phyloP scores from a whole-genome alignment of 192 early-diverging fungal species.

The Geosiphon pyriformis region DNA sequence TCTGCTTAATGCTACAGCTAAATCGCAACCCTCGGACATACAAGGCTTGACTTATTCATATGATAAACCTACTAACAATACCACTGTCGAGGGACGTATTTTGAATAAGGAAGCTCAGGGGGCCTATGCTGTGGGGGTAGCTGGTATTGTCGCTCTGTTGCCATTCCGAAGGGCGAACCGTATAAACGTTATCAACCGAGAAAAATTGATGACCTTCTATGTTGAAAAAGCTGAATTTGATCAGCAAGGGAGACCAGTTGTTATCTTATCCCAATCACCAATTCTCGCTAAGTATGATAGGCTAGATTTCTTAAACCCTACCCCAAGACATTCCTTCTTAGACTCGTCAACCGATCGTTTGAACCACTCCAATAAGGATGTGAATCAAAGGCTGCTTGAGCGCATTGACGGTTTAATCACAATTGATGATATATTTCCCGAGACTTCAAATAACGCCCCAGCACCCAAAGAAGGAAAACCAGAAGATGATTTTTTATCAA shows the following conservation, averaged over 20 bases:
- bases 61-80: slow-evolving; percentile 35
- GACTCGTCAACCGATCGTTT: not conserved
- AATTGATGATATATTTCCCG: too few relatives aligned
- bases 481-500: too few relatives aligned
- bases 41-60: slow-evolving; percentile 26
- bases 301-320: not conserved
- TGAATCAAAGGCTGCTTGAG: too few relatives aligned
- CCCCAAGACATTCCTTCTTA: not conserved
- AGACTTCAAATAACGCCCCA: too few relatives aligned
- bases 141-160: slow-evolving; percentile 55
- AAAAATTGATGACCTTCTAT: slow-evolving; percentile 50
- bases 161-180: slow-evolving; percentile 27
- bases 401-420: too few relatives aligned
- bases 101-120: slow-evolving; percentile 37
- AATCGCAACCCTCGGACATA: not conserved
- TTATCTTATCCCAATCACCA: slow-evolving; percentile 29
- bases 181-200: slow-evolving; percentile 22
- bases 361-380: too few relatives aligned
- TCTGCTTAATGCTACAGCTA: slow-evolving; percentile 39
- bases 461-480: too few relatives aligned
- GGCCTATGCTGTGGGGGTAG: slow-evolving; percentile 55
- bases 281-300: not conserved
- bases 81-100: slow-evolving; percentile 59
- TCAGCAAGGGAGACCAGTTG: slow-evolving; percentile 41
- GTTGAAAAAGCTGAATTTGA: slow-evolving; percentile 54